A percentile compares a stretch with the other conserved stretches of the same genome.
Conservation (phyloP, 2,329 filamentous ascomycete species). For the Alternaria alternata region DNA sequence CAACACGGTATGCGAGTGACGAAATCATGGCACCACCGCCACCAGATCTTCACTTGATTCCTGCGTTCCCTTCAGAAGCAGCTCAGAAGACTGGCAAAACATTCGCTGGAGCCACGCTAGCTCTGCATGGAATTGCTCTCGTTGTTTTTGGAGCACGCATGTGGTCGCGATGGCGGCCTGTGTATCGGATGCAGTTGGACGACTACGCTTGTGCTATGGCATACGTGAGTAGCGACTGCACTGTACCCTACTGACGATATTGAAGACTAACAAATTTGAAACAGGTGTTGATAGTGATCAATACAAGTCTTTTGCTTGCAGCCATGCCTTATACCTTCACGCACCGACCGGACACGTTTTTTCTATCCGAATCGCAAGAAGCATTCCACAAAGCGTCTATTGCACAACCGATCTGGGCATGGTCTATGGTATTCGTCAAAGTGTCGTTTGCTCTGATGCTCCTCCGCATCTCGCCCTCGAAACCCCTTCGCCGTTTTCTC, state of each 20-base stretch:
- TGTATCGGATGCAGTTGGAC: slow-evolving; percentile 23
- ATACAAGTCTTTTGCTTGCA: slow-evolving; percentile 23
- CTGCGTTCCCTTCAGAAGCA: slow-evolving; percentile 11
- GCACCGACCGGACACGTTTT: slow-evolving; percentile 8
- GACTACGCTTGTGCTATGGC: slow-evolving; percentile 25
- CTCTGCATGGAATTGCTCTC: slow-evolving; percentile 20
- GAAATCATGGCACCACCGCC: not conserved
- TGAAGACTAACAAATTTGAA: not conserved
- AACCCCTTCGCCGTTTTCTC: slow-evolving; percentile 26
- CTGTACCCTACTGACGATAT: not conserved
- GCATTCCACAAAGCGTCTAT: slow-evolving; percentile 21
- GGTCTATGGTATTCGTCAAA: slow-evolving; percentile 25
- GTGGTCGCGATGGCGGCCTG: slow-evolving; percentile 24
- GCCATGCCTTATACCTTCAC: slow-evolving; percentile 22
- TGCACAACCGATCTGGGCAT: slow-evolving; percentile 29
- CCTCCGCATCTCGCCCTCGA: slow-evolving; percentile 29
- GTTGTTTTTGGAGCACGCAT: slow-evolving; percentile 25
- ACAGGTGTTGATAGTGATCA: slow-evolving; percentile 23
- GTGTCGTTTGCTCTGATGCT: slow-evolving; percentile 35
- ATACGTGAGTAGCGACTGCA: slow-evolving; percentile 19
- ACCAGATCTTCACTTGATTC: slow-evolving; percentile 10
- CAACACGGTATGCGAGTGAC: not conserved
- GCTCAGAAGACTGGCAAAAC: slow-evolving; percentile 5
- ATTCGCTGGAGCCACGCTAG: slow-evolving; percentile 21
- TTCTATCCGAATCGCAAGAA: slow-evolving; percentile 19